Base-by-base conservation (phyloP, 2,329 filamentous ascomycete species). In the Elsinoe fawcettii region DNA sequence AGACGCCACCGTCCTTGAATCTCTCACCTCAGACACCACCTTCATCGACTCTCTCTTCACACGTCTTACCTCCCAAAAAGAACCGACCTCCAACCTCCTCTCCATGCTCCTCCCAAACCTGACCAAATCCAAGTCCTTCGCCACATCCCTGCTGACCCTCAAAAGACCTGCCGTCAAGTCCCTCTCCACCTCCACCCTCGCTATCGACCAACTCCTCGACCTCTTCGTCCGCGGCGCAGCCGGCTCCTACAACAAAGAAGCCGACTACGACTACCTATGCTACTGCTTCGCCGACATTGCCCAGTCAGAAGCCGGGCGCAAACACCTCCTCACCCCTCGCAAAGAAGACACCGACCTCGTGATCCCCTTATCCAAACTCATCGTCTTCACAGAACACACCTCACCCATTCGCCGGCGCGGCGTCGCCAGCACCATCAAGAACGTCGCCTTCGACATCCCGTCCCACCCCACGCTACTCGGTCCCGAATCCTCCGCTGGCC, bases 341-440 rank as follows among this genome's bases (percentile, higher is more conserved):
- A 74, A 81, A 1, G 92, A 95, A 70, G 8, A 11, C 27, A 90
- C 96, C 69, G 77, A 76, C 1, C 82, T 74, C 57, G 72, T 96
- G 12, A 83, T 96, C n/a, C 93, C 93, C 1, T 77, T 97, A 49
- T 89, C 87, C 51, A 97, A 97, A 76, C 78, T 99, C 60, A 87
- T 87, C 60, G 92, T 97, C 59, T 97, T 97, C 71, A 97, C 93
- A 1, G 90, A 95, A 71, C 90, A 96, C 74, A 78, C 81, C 64
- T 95, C 88, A 2, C 80, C 86, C 25, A 84, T 96, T 56, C 83
- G 93, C 58, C 80, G 93, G 56, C 89, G 90, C 66, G 93, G 93
- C n/a, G 91, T 96, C n/a, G 92, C 92, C 6, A 90, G 86, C 60
- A 93, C 90, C 8, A 90, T 99, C 69, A 97, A 97, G 72, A 99